Conservation (phyloP, 441 rosid genomes). For the Kokia cookei region DNA sequence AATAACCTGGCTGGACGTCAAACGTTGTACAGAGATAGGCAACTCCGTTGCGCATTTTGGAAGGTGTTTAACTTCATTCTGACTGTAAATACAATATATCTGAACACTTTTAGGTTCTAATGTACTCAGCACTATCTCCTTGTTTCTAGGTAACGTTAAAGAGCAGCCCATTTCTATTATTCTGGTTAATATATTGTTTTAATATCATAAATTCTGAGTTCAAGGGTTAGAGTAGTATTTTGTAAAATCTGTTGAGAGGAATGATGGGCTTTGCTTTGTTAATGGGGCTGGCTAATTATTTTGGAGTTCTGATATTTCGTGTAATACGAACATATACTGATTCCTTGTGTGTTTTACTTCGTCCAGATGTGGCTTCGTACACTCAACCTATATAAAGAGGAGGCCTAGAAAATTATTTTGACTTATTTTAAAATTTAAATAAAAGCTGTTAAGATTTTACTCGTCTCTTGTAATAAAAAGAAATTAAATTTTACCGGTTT, state of each 20-base stretch:
- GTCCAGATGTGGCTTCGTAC: not conserved
- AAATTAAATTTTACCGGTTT: not conserved
- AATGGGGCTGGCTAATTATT: not conserved
- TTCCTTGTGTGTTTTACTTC: not conserved
- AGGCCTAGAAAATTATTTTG: not conserved
- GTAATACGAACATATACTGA: not conserved
- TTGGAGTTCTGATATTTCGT: not conserved
- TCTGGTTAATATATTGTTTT: not conserved
- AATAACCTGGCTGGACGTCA: constrained; percentile 16
- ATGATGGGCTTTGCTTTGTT: not conserved
- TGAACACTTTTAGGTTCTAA: constrained; percentile 3
- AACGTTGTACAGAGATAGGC: constrained; percentile 21
- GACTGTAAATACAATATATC: constrained; percentile 25
- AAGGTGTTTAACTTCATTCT: constrained; percentile 26
- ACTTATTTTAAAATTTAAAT: too few species aligned
- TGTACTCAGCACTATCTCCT: not conserved
- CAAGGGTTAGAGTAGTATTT: not conserved
- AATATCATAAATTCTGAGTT: not conserved
- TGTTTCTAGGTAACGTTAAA: not conserved
- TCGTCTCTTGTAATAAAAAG: too few species aligned
- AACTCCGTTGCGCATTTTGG: constrained; percentile 1
- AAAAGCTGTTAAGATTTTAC: too few species aligned
- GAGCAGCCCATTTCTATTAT: not conserved
- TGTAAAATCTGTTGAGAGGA: not conserved
- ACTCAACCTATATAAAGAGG: not conserved